Evolutionary conservation across 192 early-diverging fungal genomes (phyloP), one percentile per base, ranked within the genome.

Genomic region (Coemansia asiatica): DNA sequence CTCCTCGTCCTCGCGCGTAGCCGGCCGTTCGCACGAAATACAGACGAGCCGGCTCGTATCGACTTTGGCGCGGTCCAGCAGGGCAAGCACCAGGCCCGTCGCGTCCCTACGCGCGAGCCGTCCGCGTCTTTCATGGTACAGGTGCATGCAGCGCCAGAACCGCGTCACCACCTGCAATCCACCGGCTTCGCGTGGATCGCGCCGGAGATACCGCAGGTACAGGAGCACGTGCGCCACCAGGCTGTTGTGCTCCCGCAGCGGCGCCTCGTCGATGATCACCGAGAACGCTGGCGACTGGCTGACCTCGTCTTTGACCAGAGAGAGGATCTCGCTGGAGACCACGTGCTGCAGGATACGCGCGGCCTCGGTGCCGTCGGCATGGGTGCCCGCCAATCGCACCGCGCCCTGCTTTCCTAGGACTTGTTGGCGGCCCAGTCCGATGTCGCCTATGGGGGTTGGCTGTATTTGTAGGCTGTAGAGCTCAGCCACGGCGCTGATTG

Each of bases 201-300:
- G 35, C 2, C 77, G 72, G 62, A 80, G 31, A 19, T 80, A 80
- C 12, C 77, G 72, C 65, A 80, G 48, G 56, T 80, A 80, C 36
- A 80, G 56, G 6, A 80, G 69, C 19, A 66, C 72, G 49, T 80
- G 77, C 0, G 77, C 77, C 13, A 80, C 77, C 38, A 80, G 55
- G 48, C 77, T 80, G 77, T 80, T 80, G 66, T 80, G 77, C 63
- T 80, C 72, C 38, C 77, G 68, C 62, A 80, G 33, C 28, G 77
- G 77, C 21, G 77, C 77, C 69, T 80, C 72, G 51, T 80, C 77
- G 28, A 80, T 80, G 38, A 80, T 74, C 0, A 80, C 72, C 5
- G 77, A 80, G n/a, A 74, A 80, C 4, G 77, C 77, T 0, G 77
- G 77, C 61, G 77, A 80, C 50, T 80, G 72, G 66, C 77, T 80